phyloP scores from a whole-genome alignment of 805 yeast species.

The Pichia exigua region DNA sequence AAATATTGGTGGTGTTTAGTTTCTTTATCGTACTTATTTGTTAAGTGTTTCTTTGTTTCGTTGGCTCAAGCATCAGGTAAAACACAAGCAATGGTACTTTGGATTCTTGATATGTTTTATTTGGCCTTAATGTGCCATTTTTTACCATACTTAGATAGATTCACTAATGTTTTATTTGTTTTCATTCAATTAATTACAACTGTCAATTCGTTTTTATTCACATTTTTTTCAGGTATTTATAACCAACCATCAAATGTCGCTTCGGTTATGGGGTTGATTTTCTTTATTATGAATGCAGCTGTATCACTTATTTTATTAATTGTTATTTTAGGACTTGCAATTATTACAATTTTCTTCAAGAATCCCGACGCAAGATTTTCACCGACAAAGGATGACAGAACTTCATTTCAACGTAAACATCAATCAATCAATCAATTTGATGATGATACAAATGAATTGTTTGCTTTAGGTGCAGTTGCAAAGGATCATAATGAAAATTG shows the following conservation, averaged over 20 bases:
- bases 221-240: conserved; percentile 79
- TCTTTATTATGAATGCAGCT: conserved; percentile 83
- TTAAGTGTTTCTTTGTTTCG: conserved; percentile 67
- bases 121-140: conserved; percentile 53
- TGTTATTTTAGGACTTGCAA: conserved; percentile 58
- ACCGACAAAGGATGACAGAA: conserved; percentile 87
- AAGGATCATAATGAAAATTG: conserved; percentile 69
- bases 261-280: conserved; percentile 87
- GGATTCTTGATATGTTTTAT: conserved; percentile 67
- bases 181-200: conserved; percentile 64
- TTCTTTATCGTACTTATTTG: conserved; percentile 48
- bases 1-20: conserved; percentile 80
- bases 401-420: conserved; percentile 60
- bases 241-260: conserved; percentile 72
- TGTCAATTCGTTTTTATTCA: conserved; percentile 73
- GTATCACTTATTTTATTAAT: conserved; percentile 69
- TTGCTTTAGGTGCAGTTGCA: conserved; percentile 77
- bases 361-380: conserved; percentile 86
- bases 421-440: conserved; percentile 3
- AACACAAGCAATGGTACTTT: conserved; percentile 70
- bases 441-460: conserved; percentile 36
- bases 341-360: conserved; percentile 59
- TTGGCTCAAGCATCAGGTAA: conserved; percentile 77
- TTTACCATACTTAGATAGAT: conserved; percentile 73
- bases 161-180: conserved; percentile 73